A percentile compares a stretch with the other conserved stretches of the same genome.
These are phyloP conservation scores for Pyrenophora seminiperda DNA, from an alignment of 2,329 filamentous ascomycete species.

Conservation along the genomic window DNA sequence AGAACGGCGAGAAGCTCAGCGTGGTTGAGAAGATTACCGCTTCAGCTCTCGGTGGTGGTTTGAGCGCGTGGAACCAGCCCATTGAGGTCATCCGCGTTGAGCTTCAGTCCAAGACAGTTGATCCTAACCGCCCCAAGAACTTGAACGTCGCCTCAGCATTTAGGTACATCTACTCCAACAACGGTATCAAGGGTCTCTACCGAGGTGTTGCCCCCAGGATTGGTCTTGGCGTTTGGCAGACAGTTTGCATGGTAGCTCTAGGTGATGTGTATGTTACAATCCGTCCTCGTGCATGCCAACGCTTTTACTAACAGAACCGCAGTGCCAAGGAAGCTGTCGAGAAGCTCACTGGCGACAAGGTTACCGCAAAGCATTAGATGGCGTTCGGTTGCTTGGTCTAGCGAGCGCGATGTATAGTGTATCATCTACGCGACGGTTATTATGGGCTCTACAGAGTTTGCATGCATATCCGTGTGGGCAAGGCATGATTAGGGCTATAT, in stretches of 20 bases:
- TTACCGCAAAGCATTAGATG: constrained; percentile 68
- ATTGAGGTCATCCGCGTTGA: constrained; percentile 99
- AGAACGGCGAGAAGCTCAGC: constrained; percentile 75
- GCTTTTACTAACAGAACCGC: constrained; percentile 33
- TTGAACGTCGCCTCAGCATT: constrained; percentile 88
- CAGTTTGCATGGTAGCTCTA: constrained; percentile 98
- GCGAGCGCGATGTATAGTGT: constrained; percentile 5
- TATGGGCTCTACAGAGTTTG: constrained; percentile 3
- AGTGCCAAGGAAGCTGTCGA: constrained; percentile 70
- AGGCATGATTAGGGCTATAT: not conserved
- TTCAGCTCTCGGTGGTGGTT: constrained; percentile 84
- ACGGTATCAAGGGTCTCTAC: constrained; percentile 91
- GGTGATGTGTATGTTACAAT: constrained; percentile 82
- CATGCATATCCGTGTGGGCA: not conserved
- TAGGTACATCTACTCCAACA: constrained; percentile 86
- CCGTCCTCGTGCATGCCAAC: not conserved
- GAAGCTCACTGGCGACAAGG: constrained; percentile 66
- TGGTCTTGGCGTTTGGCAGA: constrained; percentile 97
- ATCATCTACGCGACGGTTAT: constrained; percentile 7
- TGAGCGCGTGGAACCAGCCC: constrained; percentile 98
- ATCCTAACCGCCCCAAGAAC: constrained; percentile 98
- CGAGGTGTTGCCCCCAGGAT: constrained; percentile 93
- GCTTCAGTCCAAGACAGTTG: constrained; percentile 99
- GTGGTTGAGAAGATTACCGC: constrained; percentile 88
- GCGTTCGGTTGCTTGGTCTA: constrained; percentile 25